Evolutionary conservation across 495 filamentous ascomycete genomes (phyloP), one percentile per base, ranked within the genome.

Genomic region (Umbilicaria muhlenbergii): DNA sequence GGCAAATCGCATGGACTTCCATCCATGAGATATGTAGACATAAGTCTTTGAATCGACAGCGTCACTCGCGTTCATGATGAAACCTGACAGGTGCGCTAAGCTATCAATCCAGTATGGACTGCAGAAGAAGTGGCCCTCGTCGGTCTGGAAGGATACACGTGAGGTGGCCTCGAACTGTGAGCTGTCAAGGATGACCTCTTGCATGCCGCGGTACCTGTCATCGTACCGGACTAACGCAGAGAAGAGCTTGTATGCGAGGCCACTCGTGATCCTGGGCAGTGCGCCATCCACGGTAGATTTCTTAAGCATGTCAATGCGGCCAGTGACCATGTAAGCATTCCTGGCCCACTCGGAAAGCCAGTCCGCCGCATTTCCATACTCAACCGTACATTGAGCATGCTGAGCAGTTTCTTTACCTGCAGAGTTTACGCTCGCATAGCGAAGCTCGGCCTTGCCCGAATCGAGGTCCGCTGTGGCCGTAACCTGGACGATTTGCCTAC

Each of bases 201-300:
- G 36, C 73, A 84, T 76, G n/a, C 75, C 74, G 38, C 66, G 64
- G 57, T 79, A 86, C 15, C 68, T 64, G 3, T 50, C 55, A 34
- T 67, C 64, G 49, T 80, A 83, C 43, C 80, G 70, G 17, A 80
- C 79, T 0, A 83, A 59, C 34, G 75, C 66, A 10, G 61, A 49
- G 48, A 86, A 76, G 16, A 81, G 59, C 53, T 80, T 78, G 60
- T 84, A 86, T 6, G 74, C 77, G 55, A 83, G 66, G 12, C 71
- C 70, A 3, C 70, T 67, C 14, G 67, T 64, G 40, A 76, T 48
- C 18, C 52, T 51, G 46, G 58, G 33, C 32, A 44, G 39, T 34
- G 54, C 46, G 33, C 55, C 52, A 32, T 43, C 32, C 18, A 51
- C 42, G n/a, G 56, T 56, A 31, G 53, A 45, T 2, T 50, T 37